Evolutionary conservation across 129 eudicot species (phyloP), one percentile per base, ranked within the genome.

Genomic region (Lactuca saligna): DNA sequence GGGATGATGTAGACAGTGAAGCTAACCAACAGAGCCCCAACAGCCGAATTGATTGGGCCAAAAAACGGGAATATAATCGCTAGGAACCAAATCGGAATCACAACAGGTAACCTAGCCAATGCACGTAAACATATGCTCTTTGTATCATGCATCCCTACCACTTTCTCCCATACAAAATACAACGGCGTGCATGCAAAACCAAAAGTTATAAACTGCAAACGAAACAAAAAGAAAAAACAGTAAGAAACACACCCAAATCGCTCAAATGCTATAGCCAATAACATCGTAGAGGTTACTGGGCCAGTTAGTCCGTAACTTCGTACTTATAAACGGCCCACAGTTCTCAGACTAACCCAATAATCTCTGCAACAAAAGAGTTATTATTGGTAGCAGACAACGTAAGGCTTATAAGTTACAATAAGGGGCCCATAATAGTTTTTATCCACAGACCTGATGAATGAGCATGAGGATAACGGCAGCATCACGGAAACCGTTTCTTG

Each of bases 81-180:
- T 66, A 87, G 67, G 78, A 87, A 87, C 94, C 94, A 87, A 54
- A 87, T 84, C 3, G 88, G 96, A 58, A 88, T 80, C 50, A 88
- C 95, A 15, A 88, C 96, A 0, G 96, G 96, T 17, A 88, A 56
- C 71, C 96, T 78, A 3, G 87, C 88, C 56, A 85, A 58, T 56
- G 96, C 96, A 73, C 96, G 83, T 67, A 85, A 71, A 67, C 81
- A 89, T 79, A 89, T 79, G 82, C 96, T 88, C 77, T 88, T 88
- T 16, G 91, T 83, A 57, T 83, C 89, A 61, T 88, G 96, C 85
- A 88, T 75, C 13, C 96, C 96, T 32, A 88, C 70, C 65, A 81
- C 96, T 76, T 88, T 88, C 83, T 88, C 91, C 96, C 91, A 88
- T 61, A 88, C 96, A 66, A 87, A 87, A 65, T 87, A 88, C 78